Percentiles rank a stretch among this genome's conserved stretches.
Evolutionary conservation across 345 rosid genomes (phyloP).

Genomic region (Eucalyptus cloeziana): DNA sequence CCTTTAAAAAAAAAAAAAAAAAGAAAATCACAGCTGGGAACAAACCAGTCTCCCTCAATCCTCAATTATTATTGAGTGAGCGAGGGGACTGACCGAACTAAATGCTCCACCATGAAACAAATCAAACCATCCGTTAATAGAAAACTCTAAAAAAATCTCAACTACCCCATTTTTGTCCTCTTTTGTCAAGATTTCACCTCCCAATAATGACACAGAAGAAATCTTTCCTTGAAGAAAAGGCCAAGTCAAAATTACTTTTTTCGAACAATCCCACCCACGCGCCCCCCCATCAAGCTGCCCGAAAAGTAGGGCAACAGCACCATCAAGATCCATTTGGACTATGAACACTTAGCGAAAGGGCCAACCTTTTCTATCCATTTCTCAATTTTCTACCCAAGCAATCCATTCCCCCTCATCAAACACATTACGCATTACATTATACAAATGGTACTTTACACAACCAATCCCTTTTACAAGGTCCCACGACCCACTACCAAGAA

Average conservation of each 20-base stretch:
- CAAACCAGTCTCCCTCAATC: neutral
- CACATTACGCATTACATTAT: neutral
- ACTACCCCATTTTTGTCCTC: neutral
- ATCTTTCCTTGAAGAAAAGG: neutral
- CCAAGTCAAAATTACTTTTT: neutral
- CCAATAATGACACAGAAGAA: neutral
- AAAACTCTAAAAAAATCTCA: neutral
- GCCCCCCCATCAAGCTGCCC: neutral
- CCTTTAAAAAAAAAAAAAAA: too few species aligned
- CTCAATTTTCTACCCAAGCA: neutral
- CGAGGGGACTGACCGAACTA: neutral
- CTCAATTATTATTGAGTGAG: neutral
- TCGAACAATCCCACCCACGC: neutral
- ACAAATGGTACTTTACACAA: neutral
- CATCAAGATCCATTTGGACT: neutral
- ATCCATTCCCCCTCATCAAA: neutral
- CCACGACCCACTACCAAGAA: conserved; percentile 44
- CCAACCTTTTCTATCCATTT: neutral
- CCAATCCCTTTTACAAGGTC: conserved; percentile 29
- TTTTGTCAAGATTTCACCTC: neutral
- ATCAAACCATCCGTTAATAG: neutral
- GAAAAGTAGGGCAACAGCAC: neutral
- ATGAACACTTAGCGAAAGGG: neutral
- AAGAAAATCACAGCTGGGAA: neutral
- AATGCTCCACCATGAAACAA: neutral